Evolutionary conservation across 2,329 filamentous ascomycete species (phyloP).

Genomic region (Decorospora gaudefroyi): DNA sequence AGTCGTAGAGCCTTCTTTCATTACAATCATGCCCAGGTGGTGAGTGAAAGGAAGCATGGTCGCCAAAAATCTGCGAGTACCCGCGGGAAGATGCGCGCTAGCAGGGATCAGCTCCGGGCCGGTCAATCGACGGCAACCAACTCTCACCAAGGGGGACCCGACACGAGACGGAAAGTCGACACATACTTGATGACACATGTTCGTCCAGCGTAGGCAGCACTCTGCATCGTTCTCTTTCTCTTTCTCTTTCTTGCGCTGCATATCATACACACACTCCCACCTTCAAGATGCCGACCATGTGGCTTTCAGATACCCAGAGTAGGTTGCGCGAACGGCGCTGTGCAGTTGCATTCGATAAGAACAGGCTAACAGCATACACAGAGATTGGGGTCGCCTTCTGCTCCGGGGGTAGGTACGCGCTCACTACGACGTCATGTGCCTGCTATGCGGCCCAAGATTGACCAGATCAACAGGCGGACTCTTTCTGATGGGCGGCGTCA

Average conservation of each 20-base stretch:
- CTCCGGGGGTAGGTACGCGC: slow-evolving; percentile 78
- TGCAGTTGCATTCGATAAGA: neutral
- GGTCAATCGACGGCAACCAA: slow-evolving; percentile 16
- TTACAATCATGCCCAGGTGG: too few species aligned
- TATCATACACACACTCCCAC: neutral
- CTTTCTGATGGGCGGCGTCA: slow-evolving; percentile 90
- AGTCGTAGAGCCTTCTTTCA: too few species aligned
- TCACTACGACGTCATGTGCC: slow-evolving; percentile 18
- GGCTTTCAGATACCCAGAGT: slow-evolving; percentile 96
- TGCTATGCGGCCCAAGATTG: slow-evolving; percentile 13
- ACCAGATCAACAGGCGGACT: slow-evolving; percentile 69
- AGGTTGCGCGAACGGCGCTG: slow-evolving; percentile 49
- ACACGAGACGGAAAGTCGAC: slow-evolving; percentile 38
- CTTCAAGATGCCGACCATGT: slow-evolving; percentile 76
- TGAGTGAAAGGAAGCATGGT: too few species aligned
- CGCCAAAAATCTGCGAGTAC: slow-evolving; percentile 29
- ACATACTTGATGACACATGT: slow-evolving; percentile 16
- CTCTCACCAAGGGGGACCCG: slow-evolving; percentile 31
- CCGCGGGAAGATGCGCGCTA: slow-evolving; percentile 26
- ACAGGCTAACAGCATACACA: slow-evolving; percentile 48
- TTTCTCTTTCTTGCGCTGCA: neutral
- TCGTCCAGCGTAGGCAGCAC: slow-evolving; percentile 4
- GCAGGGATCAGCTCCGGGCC: slow-evolving; percentile 24
- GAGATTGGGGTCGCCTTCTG: slow-evolving; percentile 98
- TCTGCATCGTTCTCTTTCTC: neutral